Evolutionary conservation across 805 yeast genomes (phyloP).

Genomic region (Monosporozyma servazzii): DNA sequence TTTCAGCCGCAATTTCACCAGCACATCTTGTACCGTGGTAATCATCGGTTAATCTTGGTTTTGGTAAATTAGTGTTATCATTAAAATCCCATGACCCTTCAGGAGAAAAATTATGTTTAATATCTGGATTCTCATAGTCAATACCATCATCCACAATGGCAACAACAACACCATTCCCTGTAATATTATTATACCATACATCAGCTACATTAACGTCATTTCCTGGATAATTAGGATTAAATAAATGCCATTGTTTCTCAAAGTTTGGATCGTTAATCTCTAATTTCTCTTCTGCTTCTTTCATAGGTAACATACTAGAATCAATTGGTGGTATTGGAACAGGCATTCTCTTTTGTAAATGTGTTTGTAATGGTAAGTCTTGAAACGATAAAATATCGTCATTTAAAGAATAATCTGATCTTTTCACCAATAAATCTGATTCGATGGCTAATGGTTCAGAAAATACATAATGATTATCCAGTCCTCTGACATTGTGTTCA

Average conservation of each 20-base stretch:
- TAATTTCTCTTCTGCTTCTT: conserved; percentile 42
- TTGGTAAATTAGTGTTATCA: conserved; percentile 62
- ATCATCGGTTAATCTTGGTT: conserved; percentile 73
- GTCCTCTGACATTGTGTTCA: conserved; percentile 57
- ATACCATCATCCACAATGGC: conserved; percentile 94
- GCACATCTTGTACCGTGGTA: conserved; percentile 97
- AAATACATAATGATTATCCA: conserved; percentile 58
- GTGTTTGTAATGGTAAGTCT: conserved; percentile 40
- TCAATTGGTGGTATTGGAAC: conserved; percentile 40
- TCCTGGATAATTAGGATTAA: conserved; percentile 64
- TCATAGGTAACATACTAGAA: conserved; percentile 41
- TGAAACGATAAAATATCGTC: conserved; percentile 37
- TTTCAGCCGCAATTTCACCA: conserved; percentile 90
- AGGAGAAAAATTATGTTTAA: conserved; percentile 54
- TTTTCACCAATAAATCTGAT: conserved; percentile 2
- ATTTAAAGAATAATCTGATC: conserved; percentile 7
- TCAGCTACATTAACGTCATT: conserved; percentile 81
- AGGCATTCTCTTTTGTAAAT: conserved; percentile 51
- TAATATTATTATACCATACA: conserved; percentile 72
- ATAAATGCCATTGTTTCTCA: conserved; percentile 81
- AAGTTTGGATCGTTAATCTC: conserved; percentile 79
- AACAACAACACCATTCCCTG: conserved; percentile 74
- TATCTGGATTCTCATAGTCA: conserved; percentile 71
- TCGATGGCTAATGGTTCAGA: conserved; percentile 34
- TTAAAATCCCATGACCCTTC: conserved; percentile 94